Conservation (phyloP, 306 rosid species). For the Inga leiocalycina region DNA sequence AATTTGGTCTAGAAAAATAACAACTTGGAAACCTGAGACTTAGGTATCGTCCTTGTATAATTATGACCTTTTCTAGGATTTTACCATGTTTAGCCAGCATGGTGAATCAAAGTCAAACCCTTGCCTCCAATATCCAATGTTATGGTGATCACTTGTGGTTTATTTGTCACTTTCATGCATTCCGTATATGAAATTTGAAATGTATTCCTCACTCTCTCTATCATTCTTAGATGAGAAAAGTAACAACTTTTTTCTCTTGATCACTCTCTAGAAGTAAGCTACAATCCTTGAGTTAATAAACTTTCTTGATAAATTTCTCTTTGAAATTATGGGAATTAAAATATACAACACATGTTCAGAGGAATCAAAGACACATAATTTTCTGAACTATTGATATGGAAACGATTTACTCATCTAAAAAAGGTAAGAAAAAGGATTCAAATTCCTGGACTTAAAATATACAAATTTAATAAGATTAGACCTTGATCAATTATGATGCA, state of each 20-base stretch:
- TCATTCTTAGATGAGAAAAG: neutral
- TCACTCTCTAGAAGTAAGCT: conserved; percentile 6
- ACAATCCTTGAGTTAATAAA: neutral
- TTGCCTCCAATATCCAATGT: neutral
- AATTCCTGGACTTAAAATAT: neutral
- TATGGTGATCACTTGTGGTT: neutral
- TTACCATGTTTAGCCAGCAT: neutral
- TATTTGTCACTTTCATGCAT: conserved; percentile 16
- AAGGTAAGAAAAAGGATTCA: neutral
- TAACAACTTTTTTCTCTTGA: neutral
- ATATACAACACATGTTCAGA: neutral
- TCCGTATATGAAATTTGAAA: neutral
- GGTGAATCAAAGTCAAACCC: neutral
- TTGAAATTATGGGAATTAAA: neutral
- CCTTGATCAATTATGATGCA: neutral
- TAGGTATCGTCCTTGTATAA: neutral
- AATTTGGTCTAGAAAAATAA: neutral
- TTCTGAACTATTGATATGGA: neutral
- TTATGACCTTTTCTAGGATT: neutral
- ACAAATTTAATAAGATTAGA: neutral
- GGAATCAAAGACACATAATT: neutral
- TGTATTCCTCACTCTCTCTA: neutral
- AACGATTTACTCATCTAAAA: neutral
- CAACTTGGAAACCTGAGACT: too few species aligned
- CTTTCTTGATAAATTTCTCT: neutral